Evolutionary conservation across 2,329 filamentous ascomycete genomes (phyloP).

Genomic region (Xylariaceae sp.): DNA sequence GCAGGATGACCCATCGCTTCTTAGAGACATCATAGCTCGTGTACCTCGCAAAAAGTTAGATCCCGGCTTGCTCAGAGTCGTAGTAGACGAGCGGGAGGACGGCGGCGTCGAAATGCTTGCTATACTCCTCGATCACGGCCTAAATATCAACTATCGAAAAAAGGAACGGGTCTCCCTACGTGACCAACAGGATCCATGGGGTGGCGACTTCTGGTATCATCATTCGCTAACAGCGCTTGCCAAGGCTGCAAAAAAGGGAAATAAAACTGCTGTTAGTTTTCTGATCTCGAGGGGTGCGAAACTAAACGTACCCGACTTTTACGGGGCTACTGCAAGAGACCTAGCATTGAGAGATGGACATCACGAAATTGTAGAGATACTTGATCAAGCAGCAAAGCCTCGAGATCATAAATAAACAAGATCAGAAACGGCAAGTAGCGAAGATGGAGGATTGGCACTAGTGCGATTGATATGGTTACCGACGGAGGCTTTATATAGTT

Average conservation of each 20-base stretch:
- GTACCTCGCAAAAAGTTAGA: conserved; percentile 1
- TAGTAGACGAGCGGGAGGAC: not conserved
- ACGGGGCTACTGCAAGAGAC: not conserved
- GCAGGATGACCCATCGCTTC: conserved; percentile 13
- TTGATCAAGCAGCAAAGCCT: conserved; percentile 9
- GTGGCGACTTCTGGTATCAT: not conserved
- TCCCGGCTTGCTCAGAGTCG: not conserved
- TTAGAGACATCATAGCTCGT: conserved; percentile 12
- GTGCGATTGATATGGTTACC: conserved; percentile 4
- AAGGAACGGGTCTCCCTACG: not conserved
- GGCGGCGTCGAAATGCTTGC: conserved; percentile 16
- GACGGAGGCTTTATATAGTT: conserved; percentile 5
- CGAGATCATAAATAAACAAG: not conserved
- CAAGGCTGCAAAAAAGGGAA: conserved; percentile 8
- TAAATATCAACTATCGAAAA: conserved; percentile 18
- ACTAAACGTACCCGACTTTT: conserved; percentile 11
- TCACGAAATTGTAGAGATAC: conserved; percentile 9
- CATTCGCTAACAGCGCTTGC: conserved; percentile 11
- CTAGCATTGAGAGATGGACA: conserved; percentile 8
- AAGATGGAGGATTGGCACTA: not conserved
- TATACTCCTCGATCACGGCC: conserved; percentile 18
- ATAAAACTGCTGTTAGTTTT: conserved; percentile 15
- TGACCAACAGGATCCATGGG: not conserved
- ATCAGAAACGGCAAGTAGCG: conserved; percentile 1
- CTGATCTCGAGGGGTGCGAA: conserved; percentile 15